phyloP scores from a whole-genome alignment of 2,329 filamentous ascomycete species.

The Fusarium mangiferae region DNA sequence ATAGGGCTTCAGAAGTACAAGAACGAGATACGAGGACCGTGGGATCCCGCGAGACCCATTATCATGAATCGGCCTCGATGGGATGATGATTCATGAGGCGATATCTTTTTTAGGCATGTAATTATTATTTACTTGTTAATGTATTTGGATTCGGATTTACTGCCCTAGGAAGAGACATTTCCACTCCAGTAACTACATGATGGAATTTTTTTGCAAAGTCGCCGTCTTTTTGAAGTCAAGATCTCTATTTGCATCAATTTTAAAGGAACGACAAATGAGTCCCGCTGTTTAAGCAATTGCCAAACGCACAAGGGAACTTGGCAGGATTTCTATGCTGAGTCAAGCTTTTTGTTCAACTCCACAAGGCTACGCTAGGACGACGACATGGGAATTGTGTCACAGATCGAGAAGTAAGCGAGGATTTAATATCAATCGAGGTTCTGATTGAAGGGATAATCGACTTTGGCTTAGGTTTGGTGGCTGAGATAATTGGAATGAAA shows the following conservation, averaged over 20 bases:
- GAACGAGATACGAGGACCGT: constrained; percentile 97
- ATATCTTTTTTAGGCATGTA: constrained; percentile 2
- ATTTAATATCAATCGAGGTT: not conserved
- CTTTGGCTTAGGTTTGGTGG: not conserved
- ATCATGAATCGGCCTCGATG: constrained; percentile 75
- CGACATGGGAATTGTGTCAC: not conserved
- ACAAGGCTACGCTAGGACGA: not conserved
- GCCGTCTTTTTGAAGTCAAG: not conserved
- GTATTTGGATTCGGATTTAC: not conserved
- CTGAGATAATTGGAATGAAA: not conserved
- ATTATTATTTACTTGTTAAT: not conserved
- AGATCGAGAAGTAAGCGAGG: not conserved
- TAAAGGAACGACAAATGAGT: not conserved
- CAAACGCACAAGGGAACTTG: not conserved
- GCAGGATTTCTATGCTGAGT: not conserved
- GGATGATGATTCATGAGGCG: constrained; percentile 49
- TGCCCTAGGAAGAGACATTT: not conserved
- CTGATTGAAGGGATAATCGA: not conserved
- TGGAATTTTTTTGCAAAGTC: not conserved
- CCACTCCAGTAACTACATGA: not conserved
- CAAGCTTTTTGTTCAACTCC: constrained; percentile 15
- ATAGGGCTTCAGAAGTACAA: constrained; percentile 98
- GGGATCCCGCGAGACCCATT: constrained; percentile 93
- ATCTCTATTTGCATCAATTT: not conserved
- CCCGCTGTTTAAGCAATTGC: not conserved